phyloP scores from a whole-genome alignment of 2,329 filamentous ascomycete species.

The Rhynchosporium graminicola region DNA sequence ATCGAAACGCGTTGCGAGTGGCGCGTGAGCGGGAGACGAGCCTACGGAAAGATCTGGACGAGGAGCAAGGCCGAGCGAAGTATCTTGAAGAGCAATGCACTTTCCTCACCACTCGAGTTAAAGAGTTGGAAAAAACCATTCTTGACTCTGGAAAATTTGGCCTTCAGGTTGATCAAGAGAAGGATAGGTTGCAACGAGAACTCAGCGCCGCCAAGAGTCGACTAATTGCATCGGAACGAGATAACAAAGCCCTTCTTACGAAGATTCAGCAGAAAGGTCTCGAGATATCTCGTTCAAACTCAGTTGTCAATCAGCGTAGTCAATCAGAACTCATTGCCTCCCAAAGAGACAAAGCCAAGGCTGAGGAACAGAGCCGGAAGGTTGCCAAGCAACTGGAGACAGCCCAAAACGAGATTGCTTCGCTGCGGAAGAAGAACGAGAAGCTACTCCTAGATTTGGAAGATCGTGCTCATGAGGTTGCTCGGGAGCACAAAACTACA shows the following conservation, averaged over 20 bases:
- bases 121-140: constrained; percentile 83
- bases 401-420: constrained; percentile 76
- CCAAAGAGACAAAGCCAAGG: constrained; percentile 78
- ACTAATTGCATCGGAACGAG: constrained; percentile 88
- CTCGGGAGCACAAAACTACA: constrained; percentile 84
- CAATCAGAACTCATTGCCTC: constrained; percentile 74
- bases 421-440: constrained; percentile 90
- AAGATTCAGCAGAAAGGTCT: constrained; percentile 97
- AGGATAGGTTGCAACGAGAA: constrained; percentile 89
- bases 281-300: constrained; percentile 89
- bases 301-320: constrained; percentile 80
- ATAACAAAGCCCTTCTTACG: constrained; percentile 92
- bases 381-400: constrained; percentile 85
- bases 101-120: constrained; percentile 76
- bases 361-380: constrained; percentile 80
- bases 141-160: constrained; percentile 88
- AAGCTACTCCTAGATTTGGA: constrained; percentile 86
- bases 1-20: constrained; percentile 74
- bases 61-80: constrained; percentile 71
- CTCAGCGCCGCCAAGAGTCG: constrained; percentile 88
- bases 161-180: constrained; percentile 87
- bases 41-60: constrained; percentile 77
- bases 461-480: constrained; percentile 89
- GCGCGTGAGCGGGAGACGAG: constrained; percentile 79
- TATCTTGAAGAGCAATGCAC: constrained; percentile 80